Evolutionary conservation across 306 rosid genomes (phyloP).

Genomic region (Carpinus viminea): DNA sequence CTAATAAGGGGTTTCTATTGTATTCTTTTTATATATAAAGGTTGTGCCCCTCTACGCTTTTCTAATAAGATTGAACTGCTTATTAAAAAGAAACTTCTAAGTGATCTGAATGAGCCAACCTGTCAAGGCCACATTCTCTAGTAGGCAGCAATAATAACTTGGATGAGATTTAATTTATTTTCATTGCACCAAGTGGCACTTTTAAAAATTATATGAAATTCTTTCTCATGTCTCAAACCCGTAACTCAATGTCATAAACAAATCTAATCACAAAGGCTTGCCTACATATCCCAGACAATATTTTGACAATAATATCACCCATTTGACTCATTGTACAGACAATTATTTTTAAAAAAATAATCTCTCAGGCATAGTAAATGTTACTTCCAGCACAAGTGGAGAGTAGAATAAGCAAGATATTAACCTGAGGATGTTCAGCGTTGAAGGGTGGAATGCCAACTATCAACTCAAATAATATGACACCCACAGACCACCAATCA

Average conservation of each 20-base stretch:
- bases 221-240: not conserved
- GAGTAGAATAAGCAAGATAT: slow-evolving; percentile 17
- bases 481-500: slow-evolving; percentile 99
- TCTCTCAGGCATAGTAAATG: not conserved
- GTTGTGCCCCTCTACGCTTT: too few species aligned
- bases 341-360: too few species aligned
- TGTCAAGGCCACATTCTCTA: not conserved
- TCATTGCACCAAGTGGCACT: not conserved
- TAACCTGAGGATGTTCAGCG: slow-evolving; percentile 99
- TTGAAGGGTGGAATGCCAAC: slow-evolving; percentile 99
- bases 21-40: too few species aligned
- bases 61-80: too few species aligned
- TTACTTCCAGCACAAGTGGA: not conserved
- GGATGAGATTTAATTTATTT: not conserved
- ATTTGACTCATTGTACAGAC: not conserved
- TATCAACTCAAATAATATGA: slow-evolving; percentile 92
- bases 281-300: not conserved
- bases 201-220: not conserved
- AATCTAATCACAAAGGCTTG: not conserved
- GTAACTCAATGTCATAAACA: not conserved
- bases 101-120: not conserved
- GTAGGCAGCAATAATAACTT: not conserved
- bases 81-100: not conserved
- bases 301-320: not conserved
- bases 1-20: too few species aligned